Conservation (phyloP, 202 grass and related monocot species). For the Panicum virgatum region DNA sequence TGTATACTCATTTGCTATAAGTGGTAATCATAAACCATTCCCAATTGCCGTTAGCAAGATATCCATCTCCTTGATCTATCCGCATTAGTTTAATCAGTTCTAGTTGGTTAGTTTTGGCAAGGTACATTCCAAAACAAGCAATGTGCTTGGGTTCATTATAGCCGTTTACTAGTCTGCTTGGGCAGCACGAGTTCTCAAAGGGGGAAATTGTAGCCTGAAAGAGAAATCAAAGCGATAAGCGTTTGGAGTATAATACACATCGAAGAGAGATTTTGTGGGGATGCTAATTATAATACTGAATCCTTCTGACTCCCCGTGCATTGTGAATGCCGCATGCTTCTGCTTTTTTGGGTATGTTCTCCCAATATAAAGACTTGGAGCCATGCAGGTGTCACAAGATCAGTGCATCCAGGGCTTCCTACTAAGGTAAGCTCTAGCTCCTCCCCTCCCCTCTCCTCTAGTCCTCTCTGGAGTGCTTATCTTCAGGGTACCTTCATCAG, state of each 20-base stretch:
- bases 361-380: conserved; percentile 45
- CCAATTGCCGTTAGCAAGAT: conserved; percentile 32
- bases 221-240: not conserved
- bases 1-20: conserved; percentile 28
- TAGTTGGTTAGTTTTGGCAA: conserved; percentile 7
- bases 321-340: conserved; percentile 39
- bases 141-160: not conserved
- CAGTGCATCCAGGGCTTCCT: conserved; percentile 49
- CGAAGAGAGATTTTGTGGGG: conserved; percentile 32
- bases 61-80: conserved; percentile 12
- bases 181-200: conserved; percentile 27
- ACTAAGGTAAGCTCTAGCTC: conserved; percentile 44
- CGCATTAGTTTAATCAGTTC: not conserved
- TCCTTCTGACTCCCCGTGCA: conserved; percentile 25
- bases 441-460: not conserved
- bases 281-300: conserved; percentile 28
- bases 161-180: conserved; percentile 7
- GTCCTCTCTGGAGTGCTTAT: conserved; percentile 5
- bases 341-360: conserved; percentile 26
- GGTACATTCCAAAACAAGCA: conserved; percentile 44
- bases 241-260: conserved; percentile 7
- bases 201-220: not conserved
- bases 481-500: conserved; percentile 26
- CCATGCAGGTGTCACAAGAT: conserved; percentile 50
- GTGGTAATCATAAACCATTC: conserved; percentile 37